Percentiles rank a stretch among this genome's conserved stretches.
Evolutionary conservation across 1,284 basidiomycete genomes (phyloP).

Genomic region (Trichosporon coremiiforme): DNA sequence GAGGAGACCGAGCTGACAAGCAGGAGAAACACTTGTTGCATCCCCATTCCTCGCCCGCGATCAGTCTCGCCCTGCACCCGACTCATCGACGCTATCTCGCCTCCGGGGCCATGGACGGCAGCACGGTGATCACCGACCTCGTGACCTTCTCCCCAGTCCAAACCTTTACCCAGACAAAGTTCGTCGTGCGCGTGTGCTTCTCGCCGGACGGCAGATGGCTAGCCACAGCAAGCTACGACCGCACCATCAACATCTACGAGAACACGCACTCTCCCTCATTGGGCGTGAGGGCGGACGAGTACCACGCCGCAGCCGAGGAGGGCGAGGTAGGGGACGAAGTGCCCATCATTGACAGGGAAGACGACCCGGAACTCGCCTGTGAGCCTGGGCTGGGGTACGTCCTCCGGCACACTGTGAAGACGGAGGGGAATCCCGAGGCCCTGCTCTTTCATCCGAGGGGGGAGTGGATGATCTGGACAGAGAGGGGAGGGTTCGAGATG

Average conservation of each 20-base stretch:
- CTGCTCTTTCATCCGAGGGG: conserved; percentile 46
- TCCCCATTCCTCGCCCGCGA: conserved; percentile 52
- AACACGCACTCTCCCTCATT: conserved; percentile 23
- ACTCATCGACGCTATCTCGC: conserved; percentile 48
- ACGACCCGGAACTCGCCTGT: conserved; percentile 44
- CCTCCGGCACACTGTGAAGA: conserved; percentile 38
- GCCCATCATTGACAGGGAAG: conserved; percentile 42
- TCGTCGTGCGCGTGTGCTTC: conserved; percentile 53
- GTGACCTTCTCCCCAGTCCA: conserved; percentile 48
- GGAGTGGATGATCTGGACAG: conserved; percentile 47
- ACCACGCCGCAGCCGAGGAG: conserved; percentile 35
- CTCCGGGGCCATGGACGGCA: conserved; percentile 55
- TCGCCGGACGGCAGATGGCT: conserved; percentile 47
- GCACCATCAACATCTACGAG: conserved; percentile 48
- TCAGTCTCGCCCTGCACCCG: conserved; percentile 53
- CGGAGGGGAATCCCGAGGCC: conserved; percentile 52
- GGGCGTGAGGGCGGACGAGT: conserved; percentile 13
- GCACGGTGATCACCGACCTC: conserved; percentile 48
- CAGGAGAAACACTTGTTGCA: conserved; percentile 48
- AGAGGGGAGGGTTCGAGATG: conserved; percentile 46
- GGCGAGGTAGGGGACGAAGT: conserved; percentile 34
- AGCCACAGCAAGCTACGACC: conserved; percentile 55
- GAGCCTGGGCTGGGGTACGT: conserved; percentile 46
- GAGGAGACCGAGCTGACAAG: background rate
- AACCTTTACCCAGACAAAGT: conserved; percentile 49